Evolutionary conservation across 2,329 filamentous ascomycete species (phyloP), one percentile per base, ranked within the genome.

Genomic region (Botrytis porri): DNA sequence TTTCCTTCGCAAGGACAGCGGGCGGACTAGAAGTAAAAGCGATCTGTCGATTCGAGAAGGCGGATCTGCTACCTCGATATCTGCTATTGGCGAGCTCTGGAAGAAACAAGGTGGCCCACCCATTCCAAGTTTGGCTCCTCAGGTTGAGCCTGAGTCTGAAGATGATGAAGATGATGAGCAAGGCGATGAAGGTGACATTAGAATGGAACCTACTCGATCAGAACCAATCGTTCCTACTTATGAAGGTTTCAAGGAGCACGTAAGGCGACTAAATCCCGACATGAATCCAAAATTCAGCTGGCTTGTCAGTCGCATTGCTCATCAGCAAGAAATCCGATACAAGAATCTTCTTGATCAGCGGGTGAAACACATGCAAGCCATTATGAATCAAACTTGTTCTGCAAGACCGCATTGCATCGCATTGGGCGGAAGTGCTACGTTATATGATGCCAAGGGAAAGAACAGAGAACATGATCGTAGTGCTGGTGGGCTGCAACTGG

Each of bases 301-400:
- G 81, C 85, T 98, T 75, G 88, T 95, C 22, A 92, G 96, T 43
- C 90, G 94, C 63, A 92, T 97, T 77, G 93, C 92, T 0, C 88
- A 93, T 76, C 94, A 97, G 79, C 93, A 97, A 81, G 84, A 91
- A 64, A 85, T 89, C 74, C 89, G 94, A 72, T 97, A 95, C 82
- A 96, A 95, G 81, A 88, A 88, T 41, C 84, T 98, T 25, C 84
- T 95, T 43, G 90, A 89, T 54, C 84, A 86, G 75, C 92, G 89
- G 79, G 85, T 93, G 72, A 91, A 91, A 77, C 94, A 97, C 79
- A 83, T 90, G 1, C 85, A 87, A 64, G 85, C 86, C 4, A 88
- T 91, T 1, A 84, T 84, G 39, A 84, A 85, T 45, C 80, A 83
- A 12, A 87, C 83, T 29, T 97, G 94, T 79, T 78, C 86, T 18